These are phyloP conservation scores for Rugosomyces carneus DNA, from an alignment of 1,284 basidiomycete genomes.

Conservation along the genomic window DNA sequence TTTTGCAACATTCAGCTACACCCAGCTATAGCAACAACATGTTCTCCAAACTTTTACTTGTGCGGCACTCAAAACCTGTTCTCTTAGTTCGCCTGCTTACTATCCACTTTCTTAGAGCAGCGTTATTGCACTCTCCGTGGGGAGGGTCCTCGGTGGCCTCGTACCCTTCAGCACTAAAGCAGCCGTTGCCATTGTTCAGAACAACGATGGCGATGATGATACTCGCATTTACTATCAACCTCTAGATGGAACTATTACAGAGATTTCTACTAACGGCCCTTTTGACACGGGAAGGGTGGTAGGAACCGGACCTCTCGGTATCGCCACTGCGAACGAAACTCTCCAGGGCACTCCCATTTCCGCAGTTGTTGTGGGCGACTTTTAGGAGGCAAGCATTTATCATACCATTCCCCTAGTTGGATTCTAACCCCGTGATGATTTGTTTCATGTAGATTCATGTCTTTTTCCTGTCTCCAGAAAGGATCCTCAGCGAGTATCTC, in stretches of 20 bases:
- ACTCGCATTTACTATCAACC: background rate
- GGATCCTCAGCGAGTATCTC: constrained; percentile 6
- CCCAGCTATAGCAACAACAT: background rate
- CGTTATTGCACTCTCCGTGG: background rate
- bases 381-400: background rate
- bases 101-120: background rate
- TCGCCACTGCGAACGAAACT: background rate
- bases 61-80: background rate
- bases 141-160: background rate
- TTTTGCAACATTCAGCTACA: background rate
- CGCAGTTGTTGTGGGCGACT: constrained; percentile 1
- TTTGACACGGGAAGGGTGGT: background rate
- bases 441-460: constrained; percentile 1
- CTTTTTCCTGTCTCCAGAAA: constrained; percentile 6
- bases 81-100: background rate
- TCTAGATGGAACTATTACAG: background rate
- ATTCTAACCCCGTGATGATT: background rate
- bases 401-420: background rate
- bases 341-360: constrained; percentile 2
- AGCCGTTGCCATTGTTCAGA: background rate
- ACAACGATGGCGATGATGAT: background rate
- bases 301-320: background rate
- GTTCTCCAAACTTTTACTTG: background rate
- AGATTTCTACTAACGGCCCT: background rate
- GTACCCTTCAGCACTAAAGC: background rate